phyloP scores from a whole-genome alignment of 495 filamentous ascomycete genomes.

The Cryomyces minteri region DNA sequence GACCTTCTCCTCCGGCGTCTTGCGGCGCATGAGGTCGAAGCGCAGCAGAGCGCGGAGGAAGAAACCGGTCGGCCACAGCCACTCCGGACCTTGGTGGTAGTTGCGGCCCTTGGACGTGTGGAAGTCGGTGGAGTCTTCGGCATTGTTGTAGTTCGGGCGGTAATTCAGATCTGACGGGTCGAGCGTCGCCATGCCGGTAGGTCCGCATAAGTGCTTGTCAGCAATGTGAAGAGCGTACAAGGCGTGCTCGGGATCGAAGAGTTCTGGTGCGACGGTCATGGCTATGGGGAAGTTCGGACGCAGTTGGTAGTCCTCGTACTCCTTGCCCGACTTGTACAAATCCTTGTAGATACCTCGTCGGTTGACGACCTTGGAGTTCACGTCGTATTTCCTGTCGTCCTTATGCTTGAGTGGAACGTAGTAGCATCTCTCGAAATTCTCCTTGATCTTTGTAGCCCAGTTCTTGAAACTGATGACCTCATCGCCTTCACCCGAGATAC shows the following conservation, averaged over 20 bases:
- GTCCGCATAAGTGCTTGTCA: constrained; percentile 63
- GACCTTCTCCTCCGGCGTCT: constrained; percentile 42
- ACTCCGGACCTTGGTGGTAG: constrained; percentile 97
- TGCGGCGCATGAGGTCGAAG: constrained; percentile 66
- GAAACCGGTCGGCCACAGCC: constrained; percentile 97
- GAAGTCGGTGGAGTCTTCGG: constrained; percentile 79
- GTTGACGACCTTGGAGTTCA: constrained; percentile 63
- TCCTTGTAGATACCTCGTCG: constrained; percentile 97
- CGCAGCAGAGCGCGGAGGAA: constrained; percentile 79
- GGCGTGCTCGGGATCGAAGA: constrained; percentile 65
- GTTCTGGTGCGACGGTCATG: constrained; percentile 79
- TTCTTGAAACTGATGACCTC: constrained; percentile 49
- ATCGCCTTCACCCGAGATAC: constrained; percentile 28
- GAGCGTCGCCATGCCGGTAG: constrained; percentile 88
- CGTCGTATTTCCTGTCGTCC: constrained; percentile 58
- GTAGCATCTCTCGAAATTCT: constrained; percentile 79
- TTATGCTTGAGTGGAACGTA: constrained; percentile 51
- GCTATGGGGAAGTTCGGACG: constrained; percentile 88
- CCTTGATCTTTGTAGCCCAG: constrained; percentile 69
- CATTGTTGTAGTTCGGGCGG: constrained; percentile 71
- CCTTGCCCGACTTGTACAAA: constrained; percentile 76
- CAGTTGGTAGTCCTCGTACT: constrained; percentile 95
- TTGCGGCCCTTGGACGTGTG: constrained; percentile 82
- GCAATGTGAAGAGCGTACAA: constrained; percentile 59
- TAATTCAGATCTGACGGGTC: constrained; percentile 88